Conservation (phyloP, 2,329 filamentous ascomycete genomes). For the Alternaria alternata region DNA sequence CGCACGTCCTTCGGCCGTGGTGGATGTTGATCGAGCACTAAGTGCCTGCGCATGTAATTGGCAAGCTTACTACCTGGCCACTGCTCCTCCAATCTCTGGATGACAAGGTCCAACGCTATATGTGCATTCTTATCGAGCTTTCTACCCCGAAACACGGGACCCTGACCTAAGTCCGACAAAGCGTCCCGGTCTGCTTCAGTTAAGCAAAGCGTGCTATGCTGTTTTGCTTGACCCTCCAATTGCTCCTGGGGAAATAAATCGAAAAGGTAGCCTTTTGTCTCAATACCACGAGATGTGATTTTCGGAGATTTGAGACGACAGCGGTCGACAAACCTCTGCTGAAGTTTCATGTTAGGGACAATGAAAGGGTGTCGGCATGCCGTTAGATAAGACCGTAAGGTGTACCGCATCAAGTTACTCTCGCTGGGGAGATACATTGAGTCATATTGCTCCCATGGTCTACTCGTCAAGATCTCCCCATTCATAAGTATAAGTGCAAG, state of each 20-base stretch:
- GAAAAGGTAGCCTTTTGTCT: constrained; percentile 22
- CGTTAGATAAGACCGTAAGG: constrained; percentile 10
- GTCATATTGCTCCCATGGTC: not conserved
- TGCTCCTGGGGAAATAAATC: constrained; percentile 1
- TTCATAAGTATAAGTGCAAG: constrained; percentile 25
- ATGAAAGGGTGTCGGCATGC: constrained; percentile 10
- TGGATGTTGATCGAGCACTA: constrained; percentile 4
- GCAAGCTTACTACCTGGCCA: not conserved
- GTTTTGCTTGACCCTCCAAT: not conserved
- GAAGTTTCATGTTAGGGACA: constrained; percentile 7
- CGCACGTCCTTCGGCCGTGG: not conserved
- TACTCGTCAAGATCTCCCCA: constrained; percentile 24
- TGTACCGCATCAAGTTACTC: constrained; percentile 2
- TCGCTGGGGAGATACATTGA: not conserved
- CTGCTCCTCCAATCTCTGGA: not conserved
- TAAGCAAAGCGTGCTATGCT: not conserved
- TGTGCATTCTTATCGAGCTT: not conserved
- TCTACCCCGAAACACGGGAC: not conserved
- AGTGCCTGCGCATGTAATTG: not conserved
- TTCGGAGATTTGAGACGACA: constrained; percentile 22
- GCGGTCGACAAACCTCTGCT: constrained; percentile 24
- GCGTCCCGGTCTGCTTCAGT: not conserved
- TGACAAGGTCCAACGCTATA: not conserved
- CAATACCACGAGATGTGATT: constrained; percentile 13
- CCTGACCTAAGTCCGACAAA: not conserved